Evolutionary conservation across 108 stramenopile species (phyloP).

Genomic region (Skeletonema costatum): DNA sequence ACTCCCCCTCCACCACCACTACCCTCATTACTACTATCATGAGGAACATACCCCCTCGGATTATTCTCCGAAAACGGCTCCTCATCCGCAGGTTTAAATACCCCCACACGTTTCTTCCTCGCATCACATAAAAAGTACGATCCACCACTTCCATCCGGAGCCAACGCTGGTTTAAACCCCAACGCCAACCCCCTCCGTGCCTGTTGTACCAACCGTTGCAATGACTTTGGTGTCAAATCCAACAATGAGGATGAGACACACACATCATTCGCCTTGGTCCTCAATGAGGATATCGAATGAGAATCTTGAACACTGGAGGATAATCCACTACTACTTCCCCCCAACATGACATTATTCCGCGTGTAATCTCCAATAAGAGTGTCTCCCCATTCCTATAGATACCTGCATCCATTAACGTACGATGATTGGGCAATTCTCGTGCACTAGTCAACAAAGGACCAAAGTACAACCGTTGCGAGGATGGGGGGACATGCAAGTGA

Average conservation of each 20-base stretch:
- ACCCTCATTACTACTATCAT: slow-evolving; percentile 27
- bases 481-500: slow-evolving; percentile 68
- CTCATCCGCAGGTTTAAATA: slow-evolving; percentile 98
- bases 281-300: slow-evolving; percentile 45
- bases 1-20: slow-evolving; percentile 3
- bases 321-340: not conserved
- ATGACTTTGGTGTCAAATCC: slow-evolving; percentile 58
- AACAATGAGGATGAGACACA: slow-evolving; percentile 72
- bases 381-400: slow-evolving; percentile 86
- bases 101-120: slow-evolving; percentile 80
- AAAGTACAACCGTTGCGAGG: slow-evolving; percentile 74
- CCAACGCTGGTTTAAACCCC: slow-evolving; percentile 86
- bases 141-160: slow-evolving; percentile 95
- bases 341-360: not conserved
- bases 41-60: slow-evolving; percentile 84
- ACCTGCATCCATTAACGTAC: slow-evolving; percentile 85
- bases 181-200: slow-evolving; percentile 68
- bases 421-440: slow-evolving; percentile 76
- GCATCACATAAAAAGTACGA: slow-evolving; percentile 95
- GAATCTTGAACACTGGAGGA: not conserved
- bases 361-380: slow-evolving; percentile 66
- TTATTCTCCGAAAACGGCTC: slow-evolving; percentile 98
- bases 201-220: slow-evolving; percentile 65
- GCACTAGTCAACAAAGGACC: slow-evolving; percentile 71
- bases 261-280: slow-evolving; percentile 55